A percentile compares a stretch with the other conserved stretches of the same genome.
These are phyloP conservation scores for Hymenoscyphus fructigenus DNA, from an alignment of 2,329 filamentous ascomycete species.

Conservation along the genomic window DNA sequence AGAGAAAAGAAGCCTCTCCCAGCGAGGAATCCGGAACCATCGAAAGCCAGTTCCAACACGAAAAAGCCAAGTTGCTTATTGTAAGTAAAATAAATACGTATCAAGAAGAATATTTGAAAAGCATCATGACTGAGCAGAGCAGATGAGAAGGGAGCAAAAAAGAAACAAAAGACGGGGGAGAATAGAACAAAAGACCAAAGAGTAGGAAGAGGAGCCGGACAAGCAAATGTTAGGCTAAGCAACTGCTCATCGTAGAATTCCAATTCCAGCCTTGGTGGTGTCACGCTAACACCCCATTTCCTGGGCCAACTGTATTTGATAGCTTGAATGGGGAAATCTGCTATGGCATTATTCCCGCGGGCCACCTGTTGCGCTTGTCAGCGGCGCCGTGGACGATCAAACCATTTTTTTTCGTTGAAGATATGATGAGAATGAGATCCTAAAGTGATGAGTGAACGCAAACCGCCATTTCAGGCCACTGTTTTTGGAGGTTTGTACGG, in stretches of 20 bases:
- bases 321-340: slow-evolving; percentile 18
- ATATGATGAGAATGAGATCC: neutral
- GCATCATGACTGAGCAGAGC: slow-evolving; percentile 30
- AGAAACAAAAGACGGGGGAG: slow-evolving; percentile 13
- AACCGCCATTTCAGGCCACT: neutral
- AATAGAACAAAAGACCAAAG: slow-evolving; percentile 11
- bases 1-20: slow-evolving; percentile 24
- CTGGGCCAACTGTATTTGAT: neutral
- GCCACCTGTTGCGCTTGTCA: slow-evolving; percentile 20
- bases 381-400: slow-evolving; percentile 26
- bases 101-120: slow-evolving; percentile 8
- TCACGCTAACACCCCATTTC: slow-evolving; percentile 6
- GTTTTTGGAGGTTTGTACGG: slow-evolving; percentile 9
- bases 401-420: slow-evolving; percentile 10
- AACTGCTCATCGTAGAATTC: neutral
- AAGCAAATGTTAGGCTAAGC: neutral
- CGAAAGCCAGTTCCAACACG: neutral
- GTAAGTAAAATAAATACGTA: neutral
- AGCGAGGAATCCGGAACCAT: slow-evolving; percentile 28
- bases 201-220: slow-evolving; percentile 4
- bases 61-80: neutral
- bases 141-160: slow-evolving; percentile 10
- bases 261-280: neutral
- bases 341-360: slow-evolving; percentile 24
- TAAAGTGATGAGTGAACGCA: neutral